Evolutionary conservation across 2,329 filamentous ascomycete species (phyloP).

Genomic region (Aschersonia sp.): DNA sequence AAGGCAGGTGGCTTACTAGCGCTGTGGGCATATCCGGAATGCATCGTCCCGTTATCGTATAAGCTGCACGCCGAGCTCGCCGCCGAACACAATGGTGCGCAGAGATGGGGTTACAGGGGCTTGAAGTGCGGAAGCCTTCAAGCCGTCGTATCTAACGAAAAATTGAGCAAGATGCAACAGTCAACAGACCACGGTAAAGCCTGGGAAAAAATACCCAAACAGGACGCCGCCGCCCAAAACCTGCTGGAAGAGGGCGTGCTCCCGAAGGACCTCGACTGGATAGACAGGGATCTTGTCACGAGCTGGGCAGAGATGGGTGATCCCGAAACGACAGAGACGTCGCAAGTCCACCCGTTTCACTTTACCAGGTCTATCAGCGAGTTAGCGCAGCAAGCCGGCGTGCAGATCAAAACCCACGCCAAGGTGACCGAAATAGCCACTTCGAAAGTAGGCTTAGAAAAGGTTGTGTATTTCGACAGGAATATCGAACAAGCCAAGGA

Average conservation of each 20-base stretch:
- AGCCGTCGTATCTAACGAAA: conserved; percentile 21
- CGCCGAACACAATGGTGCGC: conserved; percentile 63
- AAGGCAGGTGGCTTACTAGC: conserved; percentile 87
- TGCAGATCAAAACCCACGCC: conserved; percentile 50
- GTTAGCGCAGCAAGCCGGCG: conserved; percentile 56
- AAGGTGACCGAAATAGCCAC: conserved; percentile 54
- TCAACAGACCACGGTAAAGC: conserved; percentile 21
- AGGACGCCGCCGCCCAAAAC: conserved; percentile 31
- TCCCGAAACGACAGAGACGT: conserved; percentile 56
- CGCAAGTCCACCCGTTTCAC: conserved; percentile 83
- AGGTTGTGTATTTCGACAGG: conserved; percentile 45
- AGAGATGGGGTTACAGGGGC: conserved; percentile 74
- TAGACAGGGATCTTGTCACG: conserved; percentile 50
- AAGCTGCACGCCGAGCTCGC: conserved; percentile 70
- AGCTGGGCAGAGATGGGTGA: conserved; percentile 71
- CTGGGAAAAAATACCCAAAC: conserved; percentile 50
- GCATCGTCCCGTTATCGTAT: conserved; percentile 76
- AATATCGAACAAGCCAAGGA: conserved; percentile 17
- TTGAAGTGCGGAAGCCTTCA: conserved; percentile 55
- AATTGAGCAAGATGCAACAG: conserved; percentile 15
- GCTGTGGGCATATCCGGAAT: conserved; percentile 78
- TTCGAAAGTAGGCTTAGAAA: conserved; percentile 34
- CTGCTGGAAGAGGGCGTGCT: conserved; percentile 44
- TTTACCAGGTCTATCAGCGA: conserved; percentile 78
- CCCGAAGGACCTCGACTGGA: conserved; percentile 73